Percentiles rank a stretch among this genome's conserved stretches.
Conservation (phyloP, 192 early-diverging fungal species). For the Phlyctochytrium bullatum region DNA sequence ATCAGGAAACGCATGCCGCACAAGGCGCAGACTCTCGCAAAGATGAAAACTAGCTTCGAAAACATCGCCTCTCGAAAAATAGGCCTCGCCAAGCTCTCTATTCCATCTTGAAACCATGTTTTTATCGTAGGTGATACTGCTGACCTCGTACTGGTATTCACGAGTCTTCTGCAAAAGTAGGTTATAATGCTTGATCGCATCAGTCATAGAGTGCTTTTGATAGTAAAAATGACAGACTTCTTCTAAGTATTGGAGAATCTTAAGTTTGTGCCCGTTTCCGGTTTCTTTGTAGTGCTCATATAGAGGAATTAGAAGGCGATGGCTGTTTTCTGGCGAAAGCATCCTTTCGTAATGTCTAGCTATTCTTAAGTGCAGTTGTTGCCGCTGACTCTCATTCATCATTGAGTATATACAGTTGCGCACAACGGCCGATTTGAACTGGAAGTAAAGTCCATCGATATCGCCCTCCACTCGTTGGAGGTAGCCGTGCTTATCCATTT, state of each 20-base stretch:
- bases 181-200: slow-evolving; percentile 47
- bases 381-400: slow-evolving; percentile 46
- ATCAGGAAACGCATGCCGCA: slow-evolving; percentile 33
- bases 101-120: slow-evolving; percentile 39
- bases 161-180: slow-evolving; percentile 27
- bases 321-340: slow-evolving; percentile 30
- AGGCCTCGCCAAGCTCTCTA: slow-evolving; percentile 50
- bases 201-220: slow-evolving; percentile 35
- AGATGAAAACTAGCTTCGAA: slow-evolving; percentile 34
- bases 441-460: slow-evolving; percentile 25
- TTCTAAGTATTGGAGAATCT: slow-evolving; percentile 44
- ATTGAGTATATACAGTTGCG: slow-evolving; percentile 51
- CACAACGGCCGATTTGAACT: slow-evolving; percentile 54
- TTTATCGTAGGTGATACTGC: slow-evolving; percentile 16
- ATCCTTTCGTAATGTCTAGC: slow-evolving; percentile 45
- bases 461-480: slow-evolving; percentile 29
- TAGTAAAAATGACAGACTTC: slow-evolving; percentile 40
- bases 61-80: slow-evolving; percentile 29
- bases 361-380: slow-evolving; percentile 45
- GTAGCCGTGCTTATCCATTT: slow-evolving; percentile 51
- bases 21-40: slow-evolving; percentile 27
- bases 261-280: slow-evolving; percentile 27
- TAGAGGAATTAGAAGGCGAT: slow-evolving; percentile 40
- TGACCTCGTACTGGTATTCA: slow-evolving; percentile 12
- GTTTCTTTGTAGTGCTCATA: slow-evolving; percentile 51